A percentile compares a stretch with the other conserved stretches of the same genome.
phyloP scores from a whole-genome alignment of 768 basidiomycete species.

The Trichaptum fuscoviolaceum region DNA sequence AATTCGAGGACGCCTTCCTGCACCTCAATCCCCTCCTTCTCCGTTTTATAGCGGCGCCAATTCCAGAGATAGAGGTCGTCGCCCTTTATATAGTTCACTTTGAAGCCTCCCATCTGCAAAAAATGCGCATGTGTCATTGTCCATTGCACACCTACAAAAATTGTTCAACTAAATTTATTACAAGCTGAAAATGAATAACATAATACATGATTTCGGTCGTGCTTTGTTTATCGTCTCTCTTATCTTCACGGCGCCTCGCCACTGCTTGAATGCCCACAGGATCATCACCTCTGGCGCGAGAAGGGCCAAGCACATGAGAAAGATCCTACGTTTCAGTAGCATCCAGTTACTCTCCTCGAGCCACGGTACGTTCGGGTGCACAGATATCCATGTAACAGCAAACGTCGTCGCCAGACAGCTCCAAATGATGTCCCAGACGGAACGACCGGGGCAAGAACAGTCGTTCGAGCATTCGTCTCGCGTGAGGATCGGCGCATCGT shows the following conservation, averaged over 20 bases:
- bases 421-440: slow-evolving; percentile 19
- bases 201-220: neutral
- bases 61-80: neutral
- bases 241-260: neutral
- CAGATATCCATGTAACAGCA: slow-evolving; percentile 24
- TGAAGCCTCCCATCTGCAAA: slow-evolving; percentile 7
- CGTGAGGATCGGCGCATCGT: neutral
- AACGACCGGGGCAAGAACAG: neutral
- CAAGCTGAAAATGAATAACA: neutral
- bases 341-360: slow-evolving; percentile 12
- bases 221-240: slow-evolving; percentile 16
- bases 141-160: slow-evolving; percentile 4
- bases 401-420: slow-evolving; percentile 24
- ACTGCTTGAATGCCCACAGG: neutral
- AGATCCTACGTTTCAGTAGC: slow-evolving; percentile 10
- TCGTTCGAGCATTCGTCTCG: neutral
- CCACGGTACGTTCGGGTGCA: slow-evolving; percentile 27
- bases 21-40: neutral
- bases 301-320: slow-evolving; percentile 19
- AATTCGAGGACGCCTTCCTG: neutral
- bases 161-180: neutral
- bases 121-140: slow-evolving; percentile 9
- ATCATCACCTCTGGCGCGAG: slow-evolving; percentile 26
- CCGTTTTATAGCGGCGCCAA: neutral
- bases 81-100: neutral